These are phyloP conservation scores for Aquilaria agallochum DNA, from an alignment of 441 rosid genomes.

Conservation along the genomic window DNA sequence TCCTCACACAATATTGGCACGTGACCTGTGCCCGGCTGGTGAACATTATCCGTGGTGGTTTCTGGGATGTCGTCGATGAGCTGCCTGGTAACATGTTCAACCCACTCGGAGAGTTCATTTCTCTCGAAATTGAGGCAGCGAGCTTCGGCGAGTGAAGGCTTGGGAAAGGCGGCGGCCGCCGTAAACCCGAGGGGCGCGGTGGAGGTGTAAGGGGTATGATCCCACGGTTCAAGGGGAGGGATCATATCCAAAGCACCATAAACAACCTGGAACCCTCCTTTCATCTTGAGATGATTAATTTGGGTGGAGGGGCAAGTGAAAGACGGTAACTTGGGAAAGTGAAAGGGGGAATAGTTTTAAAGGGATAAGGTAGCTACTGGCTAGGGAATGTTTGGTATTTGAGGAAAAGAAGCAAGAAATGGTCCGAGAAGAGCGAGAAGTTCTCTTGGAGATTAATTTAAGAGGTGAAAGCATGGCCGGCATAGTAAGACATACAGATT, in stretches of 20 bases:
- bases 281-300: conserved; percentile 14
- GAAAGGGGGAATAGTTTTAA: conserved; percentile 17
- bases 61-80: conserved; percentile 48
- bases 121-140: conserved; percentile 33
- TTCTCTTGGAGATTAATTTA: conserved; percentile 8
- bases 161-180: conserved; percentile 18
- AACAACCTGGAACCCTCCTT: conserved; percentile 42
- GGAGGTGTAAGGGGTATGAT: conserved; percentile 12
- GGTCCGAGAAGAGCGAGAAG: conserved; percentile 10
- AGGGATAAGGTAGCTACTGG: background rate
- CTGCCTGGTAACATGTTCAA: conserved; percentile 52
- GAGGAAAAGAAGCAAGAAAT: conserved; percentile 32
- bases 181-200: conserved; percentile 18
- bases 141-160: conserved; percentile 16
- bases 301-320: background rate
- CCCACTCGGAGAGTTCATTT: conserved; percentile 65
- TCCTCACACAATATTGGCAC: conserved; percentile 20
- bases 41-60: conserved; percentile 8
- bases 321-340: background rate
- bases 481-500: conserved; percentile 40
- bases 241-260: conserved; percentile 36
- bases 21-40: conserved; percentile 22
- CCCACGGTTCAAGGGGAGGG: conserved; percentile 41
- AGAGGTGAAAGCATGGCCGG: conserved; percentile 44
- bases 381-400: background rate